phyloP scores from a whole-genome alignment of 768 basidiomycete species.

The Dioszegia aurantiaca region DNA sequence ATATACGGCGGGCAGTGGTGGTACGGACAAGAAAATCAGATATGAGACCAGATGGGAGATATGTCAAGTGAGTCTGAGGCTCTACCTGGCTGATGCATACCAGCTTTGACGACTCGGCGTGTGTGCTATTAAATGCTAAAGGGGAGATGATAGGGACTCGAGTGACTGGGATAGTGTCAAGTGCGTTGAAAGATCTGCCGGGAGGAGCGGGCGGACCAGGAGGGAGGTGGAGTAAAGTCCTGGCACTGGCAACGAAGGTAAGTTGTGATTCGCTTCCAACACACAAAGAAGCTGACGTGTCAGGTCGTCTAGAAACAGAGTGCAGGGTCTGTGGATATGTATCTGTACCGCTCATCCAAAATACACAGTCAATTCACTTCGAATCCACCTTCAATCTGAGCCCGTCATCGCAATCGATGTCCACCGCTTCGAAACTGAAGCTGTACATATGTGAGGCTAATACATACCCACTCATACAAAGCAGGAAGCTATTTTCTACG shows the following conservation, averaged over 20 bases:
- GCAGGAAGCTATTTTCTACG: neutral
- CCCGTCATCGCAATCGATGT: too few species aligned
- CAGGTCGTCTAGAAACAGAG: neutral
- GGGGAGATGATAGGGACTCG: slow-evolving; percentile 84
- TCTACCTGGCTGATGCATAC: slow-evolving; percentile 4
- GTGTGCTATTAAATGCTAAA: slow-evolving; percentile 90
- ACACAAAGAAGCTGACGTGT: neutral
- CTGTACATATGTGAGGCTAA: too few species aligned
- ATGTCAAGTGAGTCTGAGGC: slow-evolving; percentile 59
- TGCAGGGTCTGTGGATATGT: too few species aligned
- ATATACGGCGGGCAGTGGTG: slow-evolving; percentile 91
- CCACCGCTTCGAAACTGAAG: too few species aligned
- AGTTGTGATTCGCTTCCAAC: neutral
- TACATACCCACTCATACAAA: neutral
- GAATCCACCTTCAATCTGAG: too few species aligned
- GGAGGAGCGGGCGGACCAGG: slow-evolving; percentile 42
- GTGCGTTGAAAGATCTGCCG: slow-evolving; percentile 78
- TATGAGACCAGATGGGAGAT: slow-evolving; percentile 79
- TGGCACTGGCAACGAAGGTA: slow-evolving; percentile 86
- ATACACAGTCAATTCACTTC: too few species aligned
- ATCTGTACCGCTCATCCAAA: too few species aligned
- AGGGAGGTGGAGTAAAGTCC: slow-evolving; percentile 81
- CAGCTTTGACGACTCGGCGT: slow-evolving; percentile 92
- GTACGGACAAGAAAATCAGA: slow-evolving; percentile 88
- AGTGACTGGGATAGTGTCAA: slow-evolving; percentile 88